Base-by-base conservation (phyloP, 2,329 filamentous ascomycete genomes). In the Fusarium protoensiforme region DNA sequence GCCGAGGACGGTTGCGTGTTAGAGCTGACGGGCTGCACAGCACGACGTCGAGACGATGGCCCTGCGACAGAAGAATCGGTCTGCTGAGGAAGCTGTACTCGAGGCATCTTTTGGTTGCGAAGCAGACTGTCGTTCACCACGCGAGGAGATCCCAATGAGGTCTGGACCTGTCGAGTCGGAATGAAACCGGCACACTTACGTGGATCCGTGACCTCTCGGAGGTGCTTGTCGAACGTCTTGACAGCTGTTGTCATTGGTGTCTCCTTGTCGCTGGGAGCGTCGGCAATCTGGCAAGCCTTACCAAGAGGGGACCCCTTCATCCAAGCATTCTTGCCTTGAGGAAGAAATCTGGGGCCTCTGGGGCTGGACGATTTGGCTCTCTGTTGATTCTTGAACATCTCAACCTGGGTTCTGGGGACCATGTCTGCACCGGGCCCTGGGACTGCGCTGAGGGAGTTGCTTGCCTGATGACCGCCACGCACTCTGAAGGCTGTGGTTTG, bases 151-250 rank as follows among this genome's bases (percentile, higher is more conserved):
- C 54, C 60, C 24, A 65, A 48, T 6, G 71, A 56, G 35, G 27
- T 41, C 43, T 69, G 72, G 5, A 61, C 71, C 22, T 73, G 71
- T n/a, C 67, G 67, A 48, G 71, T 73, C 20, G 71, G 71, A 31
- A 73, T 68, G 20, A 73, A 73, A 1, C 71, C 71, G 16, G 64
- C 54, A 35, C 46, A 46, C 61, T 72, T 74, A 27, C 48, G 56
- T 24, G 58, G 24, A 24, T 72, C 64, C 24, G 51, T 57, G 27
- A 46, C 39, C 36, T 51, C 57, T 54, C 71, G 67, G 35, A 71
- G 67, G 7, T 68, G 64, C 41, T 69, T 68, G 27, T 71, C 59
- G 11, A 64, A 38, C 11, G 56, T 41, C 33, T 62, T 46, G 43
- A 39, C 20, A 60, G 58, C 8, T 27, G 53, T 13, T 59, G 46